These are phyloP conservation scores for Akanthomyces muscarius DNA, from an alignment of 2,329 filamentous ascomycete species.

Conservation along the genomic window DNA sequence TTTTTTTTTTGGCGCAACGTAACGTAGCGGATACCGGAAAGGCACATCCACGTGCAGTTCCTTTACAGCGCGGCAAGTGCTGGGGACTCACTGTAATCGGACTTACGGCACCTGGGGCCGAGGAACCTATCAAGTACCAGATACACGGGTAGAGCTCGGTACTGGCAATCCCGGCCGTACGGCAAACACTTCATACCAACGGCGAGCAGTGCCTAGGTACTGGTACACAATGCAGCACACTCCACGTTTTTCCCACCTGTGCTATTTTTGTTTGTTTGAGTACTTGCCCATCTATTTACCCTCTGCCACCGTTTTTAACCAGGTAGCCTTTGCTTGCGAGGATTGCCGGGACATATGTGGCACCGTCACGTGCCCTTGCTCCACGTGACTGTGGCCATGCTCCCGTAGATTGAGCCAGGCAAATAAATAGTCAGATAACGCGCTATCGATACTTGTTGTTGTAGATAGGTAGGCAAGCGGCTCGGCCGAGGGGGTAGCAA, in stretches of 20 bases:
- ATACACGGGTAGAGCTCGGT: constrained; percentile 9
- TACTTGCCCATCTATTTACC: background rate
- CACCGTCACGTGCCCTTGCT: no score
- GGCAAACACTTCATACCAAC: background rate
- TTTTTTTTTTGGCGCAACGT: constrained; percentile 13
- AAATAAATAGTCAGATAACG: no score
- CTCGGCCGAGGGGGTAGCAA: no score
- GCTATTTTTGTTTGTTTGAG: background rate
- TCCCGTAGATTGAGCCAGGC: no score
- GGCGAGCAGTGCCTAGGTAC: background rate
- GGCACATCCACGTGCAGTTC: constrained; percentile 5
- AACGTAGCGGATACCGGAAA: constrained; percentile 13
- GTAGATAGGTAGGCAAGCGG: no score
- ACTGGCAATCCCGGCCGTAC: constrained; percentile 8
- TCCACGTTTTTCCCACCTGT: background rate
- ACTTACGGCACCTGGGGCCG: background rate
- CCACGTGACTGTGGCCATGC: no score
- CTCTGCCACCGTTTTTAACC: background rate
- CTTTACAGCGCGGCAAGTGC: background rate
- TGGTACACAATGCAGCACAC: background rate
- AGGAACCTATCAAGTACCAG: constrained; percentile 7
- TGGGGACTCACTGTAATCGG: constrained; percentile 1
- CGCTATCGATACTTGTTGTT: no score
- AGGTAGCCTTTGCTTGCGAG: no score
- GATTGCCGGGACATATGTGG: no score